phyloP scores from a whole-genome alignment of 257 asterid species.

The Eucommia ulmoides region DNA sequence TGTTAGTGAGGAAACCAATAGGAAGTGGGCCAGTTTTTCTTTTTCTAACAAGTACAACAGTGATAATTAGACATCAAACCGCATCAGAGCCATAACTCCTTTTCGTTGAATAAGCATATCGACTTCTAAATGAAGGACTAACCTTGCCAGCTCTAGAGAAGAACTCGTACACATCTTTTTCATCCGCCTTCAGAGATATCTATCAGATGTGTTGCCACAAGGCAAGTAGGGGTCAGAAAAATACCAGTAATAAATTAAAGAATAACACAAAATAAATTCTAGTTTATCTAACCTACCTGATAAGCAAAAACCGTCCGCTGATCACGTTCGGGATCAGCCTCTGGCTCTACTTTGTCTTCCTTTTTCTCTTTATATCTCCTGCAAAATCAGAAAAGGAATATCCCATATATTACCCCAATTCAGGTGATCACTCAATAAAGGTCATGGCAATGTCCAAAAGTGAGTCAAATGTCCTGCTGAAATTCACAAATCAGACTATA shows the following conservation, averaged over 20 bases:
- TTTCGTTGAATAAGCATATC: no score
- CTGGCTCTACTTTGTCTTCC: constrained; percentile 41
- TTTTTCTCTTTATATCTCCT: constrained; percentile 53
- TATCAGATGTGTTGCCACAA: constrained; percentile 14
- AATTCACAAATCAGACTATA: neutral
- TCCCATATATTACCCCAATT: neutral
- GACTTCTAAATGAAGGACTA: no score
- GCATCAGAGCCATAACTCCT: no score
- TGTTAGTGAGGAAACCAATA: no score
- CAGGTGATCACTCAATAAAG: neutral
- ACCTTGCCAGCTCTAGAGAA: constrained; percentile 77
- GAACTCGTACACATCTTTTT: constrained; percentile 57
- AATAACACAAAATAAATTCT: no score
- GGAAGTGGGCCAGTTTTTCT: no score
- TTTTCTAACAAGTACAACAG: no score
- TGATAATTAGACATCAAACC: no score
- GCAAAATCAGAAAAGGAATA: constrained; percentile 6
- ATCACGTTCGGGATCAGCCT: constrained; percentile 60
- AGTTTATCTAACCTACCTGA: constrained; percentile 45
- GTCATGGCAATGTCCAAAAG: neutral
- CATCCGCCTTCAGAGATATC: constrained; percentile 62
- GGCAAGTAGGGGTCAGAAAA: neutral
- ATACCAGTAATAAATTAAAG: neutral
- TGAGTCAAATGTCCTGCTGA: neutral
- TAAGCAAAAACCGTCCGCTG: constrained; percentile 73